Evolutionary conservation across 345 rosid genomes (phyloP).

Genomic region (Populus euphratica): DNA sequence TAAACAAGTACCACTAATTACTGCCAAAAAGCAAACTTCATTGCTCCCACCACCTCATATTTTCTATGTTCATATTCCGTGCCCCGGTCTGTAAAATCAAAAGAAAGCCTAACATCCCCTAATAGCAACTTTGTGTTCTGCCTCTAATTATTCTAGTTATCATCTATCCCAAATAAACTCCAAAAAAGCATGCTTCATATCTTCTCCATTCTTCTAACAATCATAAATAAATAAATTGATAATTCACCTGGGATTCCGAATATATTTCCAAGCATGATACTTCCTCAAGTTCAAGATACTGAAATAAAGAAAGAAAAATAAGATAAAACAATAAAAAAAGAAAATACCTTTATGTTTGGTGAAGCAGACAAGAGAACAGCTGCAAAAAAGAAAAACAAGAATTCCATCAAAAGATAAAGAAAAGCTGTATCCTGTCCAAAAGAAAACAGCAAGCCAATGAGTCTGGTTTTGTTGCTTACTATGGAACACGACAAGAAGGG

Average conservation of each 20-base stretch:
- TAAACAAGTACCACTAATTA: background rate
- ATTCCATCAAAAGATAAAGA: background rate
- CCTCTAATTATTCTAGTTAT: too few species aligned
- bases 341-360: constrained; percentile 41
- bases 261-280: background rate
- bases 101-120: too few species aligned
- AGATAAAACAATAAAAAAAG: background rate
- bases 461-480: constrained; percentile 36
- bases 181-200: too few species aligned
- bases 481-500: constrained; percentile 70
- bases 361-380: constrained; percentile 62
- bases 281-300: background rate
- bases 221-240: too few species aligned
- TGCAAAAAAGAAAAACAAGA: constrained; percentile 26
- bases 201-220: too few species aligned
- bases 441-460: background rate
- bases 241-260: too few species aligned
- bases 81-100: too few species aligned
- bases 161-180: too few species aligned
- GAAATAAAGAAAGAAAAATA: background rate
- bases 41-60: too few species aligned
- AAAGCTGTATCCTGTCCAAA: background rate
- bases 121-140: too few species aligned
- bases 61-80: too few species aligned
- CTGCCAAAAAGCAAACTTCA: too few species aligned